phyloP scores from a whole-genome alignment of 1,139 yeast species.

The Taphrina betulina region DNA sequence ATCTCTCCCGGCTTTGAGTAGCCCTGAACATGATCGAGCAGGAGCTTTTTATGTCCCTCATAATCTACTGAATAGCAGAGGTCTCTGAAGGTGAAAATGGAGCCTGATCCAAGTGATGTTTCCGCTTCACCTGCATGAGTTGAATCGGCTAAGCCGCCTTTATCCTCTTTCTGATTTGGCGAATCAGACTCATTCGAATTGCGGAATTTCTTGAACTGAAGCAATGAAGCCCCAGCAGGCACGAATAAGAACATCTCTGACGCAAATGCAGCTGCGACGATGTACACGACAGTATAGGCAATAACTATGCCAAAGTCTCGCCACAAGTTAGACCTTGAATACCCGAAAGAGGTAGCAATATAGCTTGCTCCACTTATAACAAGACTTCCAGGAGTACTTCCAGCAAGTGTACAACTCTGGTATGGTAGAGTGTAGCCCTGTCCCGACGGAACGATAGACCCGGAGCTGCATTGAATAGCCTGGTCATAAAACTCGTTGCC shows the following conservation, averaged over 20 bases:
- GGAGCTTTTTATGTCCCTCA: constrained; percentile 47
- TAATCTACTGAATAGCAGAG: constrained; percentile 48
- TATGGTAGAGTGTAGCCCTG: constrained; percentile 50
- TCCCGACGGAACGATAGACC: constrained; percentile 54
- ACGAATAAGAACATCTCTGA: constrained; percentile 48
- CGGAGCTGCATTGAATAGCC: constrained; percentile 46
- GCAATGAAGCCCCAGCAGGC: constrained; percentile 22
- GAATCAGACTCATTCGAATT: constrained; percentile 23
- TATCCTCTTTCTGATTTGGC: constrained; percentile 2
- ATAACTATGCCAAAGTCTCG: constrained; percentile 72
- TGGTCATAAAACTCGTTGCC: constrained; percentile 58
- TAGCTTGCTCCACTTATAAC: constrained; percentile 62
- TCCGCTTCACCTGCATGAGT: constrained; percentile 26
- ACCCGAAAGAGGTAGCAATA: constrained; percentile 51
- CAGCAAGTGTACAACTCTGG: constrained; percentile 61
- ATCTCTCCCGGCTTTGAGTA: constrained; percentile 66
- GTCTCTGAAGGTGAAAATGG: constrained; percentile 49
- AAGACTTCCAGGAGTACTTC: constrained; percentile 58
- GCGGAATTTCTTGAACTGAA: constrained; percentile 30
- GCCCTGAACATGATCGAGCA: constrained; percentile 59
- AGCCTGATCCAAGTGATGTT: constrained; percentile 28
- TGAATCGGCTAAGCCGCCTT: constrained; percentile 1
- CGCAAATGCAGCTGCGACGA: constrained; percentile 54
- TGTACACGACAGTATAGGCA: constrained; percentile 53
- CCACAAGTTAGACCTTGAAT: constrained; percentile 67